phyloP scores from a whole-genome alignment of 495 filamentous ascomycete species.

The Aspergillus campestris region DNA sequence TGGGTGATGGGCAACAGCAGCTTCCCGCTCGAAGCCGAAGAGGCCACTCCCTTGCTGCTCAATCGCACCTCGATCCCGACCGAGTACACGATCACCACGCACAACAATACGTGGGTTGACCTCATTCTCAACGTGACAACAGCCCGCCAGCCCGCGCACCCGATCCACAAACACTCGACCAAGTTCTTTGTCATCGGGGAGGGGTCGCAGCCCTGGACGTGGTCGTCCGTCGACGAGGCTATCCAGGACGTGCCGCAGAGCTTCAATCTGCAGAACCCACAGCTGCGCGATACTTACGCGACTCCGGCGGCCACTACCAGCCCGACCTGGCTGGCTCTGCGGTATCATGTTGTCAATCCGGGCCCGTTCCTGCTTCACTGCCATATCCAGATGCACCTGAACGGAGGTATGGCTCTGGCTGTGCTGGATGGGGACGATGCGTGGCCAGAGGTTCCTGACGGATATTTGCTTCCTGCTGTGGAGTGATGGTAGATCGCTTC shows the following conservation, averaged over 20 bases:
- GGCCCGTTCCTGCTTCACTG: conserved; percentile 54
- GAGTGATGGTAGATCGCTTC: no score
- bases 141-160: conserved; percentile 36
- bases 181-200: conserved; percentile 48
- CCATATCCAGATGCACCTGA: conserved; percentile 50
- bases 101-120: conserved; percentile 51
- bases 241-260: conserved; percentile 31
- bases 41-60: conserved; percentile 39
- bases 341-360: conserved; percentile 52
- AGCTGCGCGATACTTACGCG: conserved; percentile 39
- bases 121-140: conserved; percentile 37
- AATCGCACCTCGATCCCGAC: conserved; percentile 30
- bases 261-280: conserved; percentile 50
- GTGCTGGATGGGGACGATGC: conserved; percentile 50
- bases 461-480: conserved; percentile 6
- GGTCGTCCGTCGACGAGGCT: conserved; percentile 43
- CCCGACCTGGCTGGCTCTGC: conserved; percentile 42
- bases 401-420: conserved; percentile 47
- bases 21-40: conserved; percentile 21
- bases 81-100: conserved; percentile 39
- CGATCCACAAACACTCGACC: conserved; percentile 57
- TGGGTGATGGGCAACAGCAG: conserved; percentile 38
- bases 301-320: conserved; percentile 23
- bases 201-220: conserved; percentile 40
- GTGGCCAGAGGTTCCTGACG: conserved; percentile 35